Percentiles rank a stretch among this genome's conserved stretches.
Evolutionary conservation across 179 eudicot species (phyloP).

Genomic region (Patellifolia procumbens): DNA sequence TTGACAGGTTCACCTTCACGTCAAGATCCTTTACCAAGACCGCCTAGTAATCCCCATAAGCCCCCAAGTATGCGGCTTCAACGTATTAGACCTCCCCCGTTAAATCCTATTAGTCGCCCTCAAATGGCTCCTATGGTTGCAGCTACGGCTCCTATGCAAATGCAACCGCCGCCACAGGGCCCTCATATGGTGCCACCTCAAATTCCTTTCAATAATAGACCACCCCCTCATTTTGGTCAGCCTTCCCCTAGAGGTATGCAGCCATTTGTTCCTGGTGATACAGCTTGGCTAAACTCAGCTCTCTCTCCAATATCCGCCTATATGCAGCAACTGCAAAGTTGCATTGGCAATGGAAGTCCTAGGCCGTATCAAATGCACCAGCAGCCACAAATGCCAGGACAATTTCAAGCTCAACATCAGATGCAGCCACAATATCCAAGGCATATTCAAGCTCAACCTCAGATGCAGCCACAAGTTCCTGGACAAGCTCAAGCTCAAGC

Average conservation of each 20-base stretch:
- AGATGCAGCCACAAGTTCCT: conserved; percentile 35
- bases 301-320: conserved; percentile 85
- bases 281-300: conserved; percentile 51
- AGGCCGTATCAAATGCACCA: conserved; percentile 35
- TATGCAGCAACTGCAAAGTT: conserved; percentile 85
- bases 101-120: conserved; percentile 55
- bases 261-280: conserved; percentile 41
- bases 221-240: conserved; percentile 41
- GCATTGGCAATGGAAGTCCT: conserved; percentile 53
- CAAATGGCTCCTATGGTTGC: conserved; percentile 43
- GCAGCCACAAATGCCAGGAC: conserved; percentile 43
- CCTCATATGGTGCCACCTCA: conserved; percentile 10
- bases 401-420: conserved; percentile 36
- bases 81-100: conserved; percentile 81
- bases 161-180: conserved; percentile 21
- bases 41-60: conserved; percentile 66
- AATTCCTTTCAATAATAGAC: conserved; percentile 21
- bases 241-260: conserved; percentile 41
- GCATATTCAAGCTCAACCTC: conserved; percentile 38
- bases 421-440: conserved; percentile 41
- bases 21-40: conserved; percentile 61
- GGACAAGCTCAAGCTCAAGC: conserved; percentile 35
- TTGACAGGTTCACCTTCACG: conserved; percentile 73
- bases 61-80: conserved; percentile 73
- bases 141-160: conserved; percentile 37